phyloP scores from a whole-genome alignment of 176 grass and related monocot genomes.

The Areca catechu region DNA sequence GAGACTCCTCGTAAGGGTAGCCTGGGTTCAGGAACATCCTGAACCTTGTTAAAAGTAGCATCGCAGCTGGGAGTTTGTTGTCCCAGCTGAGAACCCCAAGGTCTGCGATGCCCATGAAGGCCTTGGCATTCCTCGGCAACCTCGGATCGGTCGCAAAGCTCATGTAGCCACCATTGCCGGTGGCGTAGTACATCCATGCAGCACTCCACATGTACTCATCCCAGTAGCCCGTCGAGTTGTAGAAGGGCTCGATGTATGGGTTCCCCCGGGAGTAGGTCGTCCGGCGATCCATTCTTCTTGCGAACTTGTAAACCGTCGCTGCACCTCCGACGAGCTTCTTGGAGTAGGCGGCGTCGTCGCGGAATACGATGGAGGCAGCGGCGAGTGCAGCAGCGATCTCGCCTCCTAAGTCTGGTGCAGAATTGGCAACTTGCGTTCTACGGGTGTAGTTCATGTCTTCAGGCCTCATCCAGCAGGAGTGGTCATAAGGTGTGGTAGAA shows the following conservation, averaged over 20 bases:
- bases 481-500: slow-evolving; percentile 48
- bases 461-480: slow-evolving; percentile 87
- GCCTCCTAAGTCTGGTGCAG: slow-evolving; percentile 59
- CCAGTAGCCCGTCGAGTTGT: slow-evolving; percentile 86
- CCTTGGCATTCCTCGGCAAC: slow-evolving; percentile 68
- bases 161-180: slow-evolving; percentile 70
- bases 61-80: slow-evolving; percentile 86
- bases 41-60: slow-evolving; percentile 63
- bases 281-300: slow-evolving; percentile 34
- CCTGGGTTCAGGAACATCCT: slow-evolving; percentile 91
- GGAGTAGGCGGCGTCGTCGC: slow-evolving; percentile 68
- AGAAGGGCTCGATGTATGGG: slow-evolving; percentile 44
- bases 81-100: slow-evolving; percentile 92
- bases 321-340: slow-evolving; percentile 62
- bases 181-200: slow-evolving; percentile 95
- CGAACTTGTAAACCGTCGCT: slow-evolving; percentile 69
- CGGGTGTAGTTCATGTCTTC: slow-evolving; percentile 89
- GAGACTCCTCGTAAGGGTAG: slow-evolving; percentile 87
- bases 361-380: slow-evolving; percentile 84
- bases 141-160: slow-evolving; percentile 67
- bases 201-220: slow-evolving; percentile 99
- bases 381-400: slow-evolving; percentile 83
- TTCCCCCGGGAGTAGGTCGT: slow-evolving; percentile 45
- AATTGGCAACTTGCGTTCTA: slow-evolving; percentile 3
- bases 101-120: slow-evolving; percentile 46